These are phyloP conservation scores for Apiospora arundinis DNA, from an alignment of 2,329 filamentous ascomycete genomes.

Conservation along the genomic window DNA sequence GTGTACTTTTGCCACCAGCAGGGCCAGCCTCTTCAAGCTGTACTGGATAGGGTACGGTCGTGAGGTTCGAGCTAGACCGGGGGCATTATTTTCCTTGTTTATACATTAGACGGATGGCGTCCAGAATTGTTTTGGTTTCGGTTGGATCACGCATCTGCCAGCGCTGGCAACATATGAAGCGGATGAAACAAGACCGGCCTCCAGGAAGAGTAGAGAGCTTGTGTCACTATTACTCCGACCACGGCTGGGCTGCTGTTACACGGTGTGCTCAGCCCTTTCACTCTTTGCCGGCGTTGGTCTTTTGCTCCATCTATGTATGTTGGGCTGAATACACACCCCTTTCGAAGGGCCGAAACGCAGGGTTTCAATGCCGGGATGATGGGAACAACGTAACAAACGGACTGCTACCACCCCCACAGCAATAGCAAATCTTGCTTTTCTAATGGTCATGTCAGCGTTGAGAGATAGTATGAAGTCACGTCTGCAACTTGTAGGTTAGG, in stretches of 20 bases:
- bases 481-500: not conserved
- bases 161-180: not conserved
- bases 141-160: not conserved
- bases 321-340: not conserved
- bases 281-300: not conserved
- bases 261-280: not conserved
- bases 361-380: not conserved
- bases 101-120: slow-evolving; percentile 14
- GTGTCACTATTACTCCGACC: not conserved
- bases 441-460: not conserved
- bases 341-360: not conserved
- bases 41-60: not conserved
- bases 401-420: not conserved
- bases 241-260: no score
- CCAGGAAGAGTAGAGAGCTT: not conserved
- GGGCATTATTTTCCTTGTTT: slow-evolving; percentile 5
- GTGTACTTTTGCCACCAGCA: not conserved
- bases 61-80: not conserved
- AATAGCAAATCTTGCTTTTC: not conserved
- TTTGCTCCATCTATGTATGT: not conserved
- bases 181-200: not conserved
- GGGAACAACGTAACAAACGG: not conserved
- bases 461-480: slow-evolving; percentile 1
- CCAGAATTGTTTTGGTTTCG: not conserved
- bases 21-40: not conserved